Conservation (phyloP, 1,284 basidiomycete genomes). For the Hemileia vastatrix region DNA sequence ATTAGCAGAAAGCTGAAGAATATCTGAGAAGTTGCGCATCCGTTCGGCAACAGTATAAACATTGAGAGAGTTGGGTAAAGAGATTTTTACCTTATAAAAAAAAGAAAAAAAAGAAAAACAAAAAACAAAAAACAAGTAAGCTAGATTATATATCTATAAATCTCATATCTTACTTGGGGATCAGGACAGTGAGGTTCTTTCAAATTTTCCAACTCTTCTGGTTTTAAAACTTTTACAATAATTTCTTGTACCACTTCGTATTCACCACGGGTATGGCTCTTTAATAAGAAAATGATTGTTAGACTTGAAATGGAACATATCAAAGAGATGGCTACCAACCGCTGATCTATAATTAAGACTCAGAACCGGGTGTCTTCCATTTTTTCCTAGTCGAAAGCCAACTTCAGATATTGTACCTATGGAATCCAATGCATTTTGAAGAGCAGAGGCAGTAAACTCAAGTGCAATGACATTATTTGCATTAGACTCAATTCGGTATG, state of each 20-base stretch:
- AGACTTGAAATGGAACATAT: background rate
- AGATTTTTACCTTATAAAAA: slow-evolving; percentile 59
- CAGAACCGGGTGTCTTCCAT: slow-evolving; percentile 1
- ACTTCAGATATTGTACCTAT: slow-evolving; percentile 12
- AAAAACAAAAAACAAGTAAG: background rate
- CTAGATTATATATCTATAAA: background rate
- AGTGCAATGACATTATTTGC: slow-evolving; percentile 10
- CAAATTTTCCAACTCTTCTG: slow-evolving; percentile 60
- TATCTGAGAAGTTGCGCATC: slow-evolving; percentile 61
- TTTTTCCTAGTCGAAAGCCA: slow-evolving; percentile 6
- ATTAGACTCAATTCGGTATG: slow-evolving; percentile 9
- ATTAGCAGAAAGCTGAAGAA: slow-evolving; percentile 63
- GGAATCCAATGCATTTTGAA: slow-evolving; percentile 8
- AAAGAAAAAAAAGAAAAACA: background rate
- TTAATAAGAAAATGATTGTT: background rate
- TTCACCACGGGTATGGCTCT: slow-evolving; percentile 13
- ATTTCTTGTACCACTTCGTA: slow-evolving; percentile 42
- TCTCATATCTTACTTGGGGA: slow-evolving; percentile 58
- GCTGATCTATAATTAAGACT: slow-evolving; percentile 8
- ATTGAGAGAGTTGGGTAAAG: slow-evolving; percentile 66
- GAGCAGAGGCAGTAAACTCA: slow-evolving; percentile 15
- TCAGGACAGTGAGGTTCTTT: slow-evolving; percentile 76
- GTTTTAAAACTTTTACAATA: slow-evolving; percentile 57
- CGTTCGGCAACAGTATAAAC: slow-evolving; percentile 68
- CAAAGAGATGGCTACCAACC: background rate